A percentile compares a stretch with the other conserved stretches of the same genome.
Evolutionary conservation across 805 yeast species (phyloP).

Genomic region (Starmerella gropengiesseri): DNA sequence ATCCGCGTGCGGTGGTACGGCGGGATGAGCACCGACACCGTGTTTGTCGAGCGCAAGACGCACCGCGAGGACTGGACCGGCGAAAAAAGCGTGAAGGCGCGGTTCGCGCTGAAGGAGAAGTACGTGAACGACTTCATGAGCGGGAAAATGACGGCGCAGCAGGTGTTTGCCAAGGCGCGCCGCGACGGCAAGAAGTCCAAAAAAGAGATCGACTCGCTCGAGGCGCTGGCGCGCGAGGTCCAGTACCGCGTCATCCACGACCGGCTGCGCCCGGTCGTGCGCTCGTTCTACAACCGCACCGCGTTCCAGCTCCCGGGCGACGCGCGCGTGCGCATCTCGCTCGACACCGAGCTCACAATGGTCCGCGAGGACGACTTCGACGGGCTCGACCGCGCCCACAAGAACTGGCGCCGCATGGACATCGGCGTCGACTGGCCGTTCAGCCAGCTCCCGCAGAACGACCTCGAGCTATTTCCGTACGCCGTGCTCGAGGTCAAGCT

Average conservation of each 20-base stretch:
- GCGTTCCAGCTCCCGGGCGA: conserved; percentile 99
- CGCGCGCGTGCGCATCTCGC: conserved; percentile 95
- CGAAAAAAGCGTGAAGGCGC: conserved; percentile 96
- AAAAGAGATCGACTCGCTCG: conserved; percentile 83
- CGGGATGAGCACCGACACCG: conserved; percentile 85
- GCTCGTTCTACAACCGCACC: conserved; percentile 95
- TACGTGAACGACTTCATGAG: conserved; percentile 72
- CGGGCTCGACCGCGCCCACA: conserved; percentile 77
- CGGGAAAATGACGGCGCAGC: conserved; percentile 78
- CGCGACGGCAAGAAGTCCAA: conserved; percentile 81
- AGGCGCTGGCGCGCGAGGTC: conserved; percentile 83
- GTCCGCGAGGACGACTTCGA: conserved; percentile 96
- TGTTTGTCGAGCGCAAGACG: conserved; percentile 93
- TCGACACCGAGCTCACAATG: conserved; percentile 95
- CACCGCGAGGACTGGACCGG: conserved; percentile 99
- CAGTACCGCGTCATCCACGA: conserved; percentile 81
- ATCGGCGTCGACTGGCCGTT: conserved; percentile 98
- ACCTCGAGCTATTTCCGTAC: conserved; percentile 88
- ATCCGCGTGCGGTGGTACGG: conserved; percentile 98
- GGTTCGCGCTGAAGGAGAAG: conserved; percentile 86
- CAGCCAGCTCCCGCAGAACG: conserved; percentile 68
- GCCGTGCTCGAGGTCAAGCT: conserved; percentile 95
- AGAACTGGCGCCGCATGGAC: conserved; percentile 97
- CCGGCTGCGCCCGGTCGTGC: conserved; percentile 81
- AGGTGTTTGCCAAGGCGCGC: conserved; percentile 84